Evolutionary conservation across 2,329 filamentous ascomycete species (phyloP).

Genomic region (Colletotrichum falcatum): DNA sequence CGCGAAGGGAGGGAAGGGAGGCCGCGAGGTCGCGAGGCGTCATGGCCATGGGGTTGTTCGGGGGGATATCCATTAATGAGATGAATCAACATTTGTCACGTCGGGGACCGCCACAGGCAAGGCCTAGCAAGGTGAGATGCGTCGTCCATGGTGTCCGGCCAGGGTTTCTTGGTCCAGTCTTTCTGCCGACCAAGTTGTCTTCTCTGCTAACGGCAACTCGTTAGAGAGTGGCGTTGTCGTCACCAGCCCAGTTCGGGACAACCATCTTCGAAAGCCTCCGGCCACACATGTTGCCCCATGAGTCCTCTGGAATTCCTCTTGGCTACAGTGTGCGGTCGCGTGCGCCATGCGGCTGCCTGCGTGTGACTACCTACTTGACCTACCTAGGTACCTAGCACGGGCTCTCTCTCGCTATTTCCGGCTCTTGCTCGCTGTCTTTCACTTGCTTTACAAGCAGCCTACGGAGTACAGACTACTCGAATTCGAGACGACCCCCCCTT

Average conservation of each 20-base stretch:
- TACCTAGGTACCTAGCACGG: neutral
- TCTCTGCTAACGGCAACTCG: conserved; percentile 1
- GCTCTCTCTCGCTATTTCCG: neutral
- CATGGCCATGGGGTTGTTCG: conserved; percentile 8
- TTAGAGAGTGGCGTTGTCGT: neutral
- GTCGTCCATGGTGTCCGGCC: neutral
- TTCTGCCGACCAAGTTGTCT: neutral
- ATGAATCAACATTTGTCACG: conserved; percentile 14
- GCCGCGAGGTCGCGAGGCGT: no score
- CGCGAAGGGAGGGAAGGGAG: conserved; percentile 19
- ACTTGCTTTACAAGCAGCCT: neutral
- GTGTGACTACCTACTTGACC: no score
- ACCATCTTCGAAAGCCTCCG: conserved; percentile 24
- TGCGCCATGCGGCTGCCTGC: neutral
- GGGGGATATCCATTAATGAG: neutral
- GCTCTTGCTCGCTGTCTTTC: neutral
- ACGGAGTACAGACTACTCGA: neutral
- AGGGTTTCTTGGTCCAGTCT: neutral
- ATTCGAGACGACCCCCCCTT: neutral
- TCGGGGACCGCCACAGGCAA: neutral
- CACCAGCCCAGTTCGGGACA: conserved; percentile 12
- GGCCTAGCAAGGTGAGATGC: conserved; percentile 7
- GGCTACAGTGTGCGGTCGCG: neutral
- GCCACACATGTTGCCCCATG: conserved; percentile 4
- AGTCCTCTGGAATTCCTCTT: neutral